These are phyloP conservation scores for Agrocybe chaxingu DNA, from an alignment of 768 basidiomycete species.

Conservation along the genomic window DNA sequence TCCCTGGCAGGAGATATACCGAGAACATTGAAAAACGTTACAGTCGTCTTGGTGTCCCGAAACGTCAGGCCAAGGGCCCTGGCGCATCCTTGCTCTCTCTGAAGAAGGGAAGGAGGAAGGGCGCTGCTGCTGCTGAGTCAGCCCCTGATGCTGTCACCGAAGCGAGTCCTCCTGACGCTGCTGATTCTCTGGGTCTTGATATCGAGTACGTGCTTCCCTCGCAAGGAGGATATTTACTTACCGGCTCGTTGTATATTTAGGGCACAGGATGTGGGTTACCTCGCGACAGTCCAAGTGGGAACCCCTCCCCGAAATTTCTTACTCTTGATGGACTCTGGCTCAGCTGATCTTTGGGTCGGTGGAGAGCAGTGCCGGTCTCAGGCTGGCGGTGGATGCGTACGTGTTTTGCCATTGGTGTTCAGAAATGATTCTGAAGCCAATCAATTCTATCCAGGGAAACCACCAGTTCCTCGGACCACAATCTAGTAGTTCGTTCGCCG, in stretches of 20 bases:
- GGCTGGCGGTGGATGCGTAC: conserved; percentile 38
- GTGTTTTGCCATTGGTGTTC: conserved; percentile 8
- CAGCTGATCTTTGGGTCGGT: conserved; percentile 67
- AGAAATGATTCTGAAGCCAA: background rate
- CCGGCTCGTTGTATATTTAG: conserved; percentile 17
- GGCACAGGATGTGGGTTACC: conserved; percentile 46
- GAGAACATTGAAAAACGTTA: conserved; percentile 22
- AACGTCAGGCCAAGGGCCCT: conserved; percentile 2
- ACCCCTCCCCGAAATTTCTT: conserved; percentile 56
- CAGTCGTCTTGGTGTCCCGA: conserved; percentile 22
- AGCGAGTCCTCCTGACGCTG: conserved; percentile 33
- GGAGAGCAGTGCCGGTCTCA: conserved; percentile 47
- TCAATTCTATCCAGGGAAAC: conserved; percentile 32
- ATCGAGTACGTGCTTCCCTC: conserved; percentile 52
- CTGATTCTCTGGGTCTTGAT: conserved; percentile 61
- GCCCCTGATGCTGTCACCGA: conserved; percentile 14
- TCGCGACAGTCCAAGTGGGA: conserved; percentile 62
- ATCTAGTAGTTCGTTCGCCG: conserved; percentile 61
- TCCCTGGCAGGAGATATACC: conserved; percentile 10
- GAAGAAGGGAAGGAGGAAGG: conserved; percentile 8
- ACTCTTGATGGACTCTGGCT: conserved; percentile 69
- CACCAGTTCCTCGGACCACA: conserved; percentile 65
- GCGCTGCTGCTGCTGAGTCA: background rate
- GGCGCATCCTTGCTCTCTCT: conserved; percentile 2
- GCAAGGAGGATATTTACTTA: background rate